These are phyloP conservation scores for Aspergillus viridinutans DNA, from an alignment of 2,329 filamentous ascomycete species.

Conservation along the genomic window DNA sequence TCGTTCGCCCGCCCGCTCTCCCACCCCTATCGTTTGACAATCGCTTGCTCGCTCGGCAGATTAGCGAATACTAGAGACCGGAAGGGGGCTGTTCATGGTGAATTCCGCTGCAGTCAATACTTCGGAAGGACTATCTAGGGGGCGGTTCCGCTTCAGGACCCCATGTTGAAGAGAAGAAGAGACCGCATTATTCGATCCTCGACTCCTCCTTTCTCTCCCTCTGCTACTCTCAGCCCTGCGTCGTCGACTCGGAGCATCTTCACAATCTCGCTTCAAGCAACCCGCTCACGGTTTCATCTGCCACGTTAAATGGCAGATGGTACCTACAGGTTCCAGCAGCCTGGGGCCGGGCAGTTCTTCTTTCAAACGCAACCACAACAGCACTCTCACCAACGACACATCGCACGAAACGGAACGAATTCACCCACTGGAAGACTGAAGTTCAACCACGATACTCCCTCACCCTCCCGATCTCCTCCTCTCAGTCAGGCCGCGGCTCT, in stretches of 20 bases:
- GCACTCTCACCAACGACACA: slow-evolving; percentile 40
- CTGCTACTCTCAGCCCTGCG: slow-evolving; percentile 19
- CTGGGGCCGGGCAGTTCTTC: slow-evolving; percentile 50
- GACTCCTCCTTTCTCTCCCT: slow-evolving; percentile 31
- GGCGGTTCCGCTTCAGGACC: slow-evolving; percentile 35
- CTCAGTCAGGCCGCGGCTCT: slow-evolving; percentile 40
- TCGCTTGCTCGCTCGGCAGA: slow-evolving; percentile 7
- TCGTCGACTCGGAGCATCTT: slow-evolving; percentile 20
- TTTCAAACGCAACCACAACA: slow-evolving; percentile 44
- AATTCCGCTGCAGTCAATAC: slow-evolving; percentile 14
- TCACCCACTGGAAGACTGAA: slow-evolving; percentile 44
- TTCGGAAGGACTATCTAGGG: slow-evolving; percentile 14
- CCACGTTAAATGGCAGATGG: slow-evolving; percentile 54
- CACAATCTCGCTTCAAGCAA: slow-evolving; percentile 25
- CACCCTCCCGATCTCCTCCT: slow-evolving; percentile 46
- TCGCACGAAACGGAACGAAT: slow-evolving; percentile 43
- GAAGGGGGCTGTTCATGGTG: slow-evolving; percentile 11
- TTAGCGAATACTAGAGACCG: slow-evolving; percentile 5
- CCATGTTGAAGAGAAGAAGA: slow-evolving; percentile 50
- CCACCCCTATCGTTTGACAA: slow-evolving; percentile 21
- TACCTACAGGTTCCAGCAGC: slow-evolving; percentile 53
- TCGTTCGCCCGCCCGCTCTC: slow-evolving; percentile 21
- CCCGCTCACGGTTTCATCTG: slow-evolving; percentile 42
- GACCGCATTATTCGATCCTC: slow-evolving; percentile 34
- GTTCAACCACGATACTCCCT: slow-evolving; percentile 45